A percentile compares a stretch with the other conserved stretches of the same genome.
Conservation (phyloP, 148 eudicot genomes). For the Salicornia ramosissima region DNA sequence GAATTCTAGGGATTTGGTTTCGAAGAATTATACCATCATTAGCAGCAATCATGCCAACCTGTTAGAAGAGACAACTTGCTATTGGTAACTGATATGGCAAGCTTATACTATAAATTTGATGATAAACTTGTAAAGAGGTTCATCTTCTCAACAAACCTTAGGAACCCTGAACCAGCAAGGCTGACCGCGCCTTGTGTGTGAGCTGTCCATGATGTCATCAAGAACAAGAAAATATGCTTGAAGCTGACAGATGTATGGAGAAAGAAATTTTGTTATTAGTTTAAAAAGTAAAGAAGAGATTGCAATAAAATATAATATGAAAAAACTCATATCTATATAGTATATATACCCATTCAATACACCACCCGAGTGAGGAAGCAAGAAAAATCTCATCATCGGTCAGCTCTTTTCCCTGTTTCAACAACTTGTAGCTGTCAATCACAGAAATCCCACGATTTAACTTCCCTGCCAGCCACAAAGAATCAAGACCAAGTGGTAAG, state of each 20-base stretch:
- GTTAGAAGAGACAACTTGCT: neutral
- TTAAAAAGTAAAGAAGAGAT: neutral
- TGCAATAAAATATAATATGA: neutral
- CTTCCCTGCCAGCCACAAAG: slow-evolving; percentile 58
- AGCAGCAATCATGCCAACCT: slow-evolving; percentile 95
- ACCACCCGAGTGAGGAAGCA: slow-evolving; percentile 92
- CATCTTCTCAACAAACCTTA: slow-evolving; percentile 36
- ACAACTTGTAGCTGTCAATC: slow-evolving; percentile 78
- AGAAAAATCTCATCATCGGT: slow-evolving; percentile 81
- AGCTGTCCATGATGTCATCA: slow-evolving; percentile 85
- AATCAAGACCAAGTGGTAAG: slow-evolving; percentile 9
- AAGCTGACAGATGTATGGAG: slow-evolving; percentile 48
- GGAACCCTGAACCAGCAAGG: slow-evolving; percentile 87
- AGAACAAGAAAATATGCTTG: slow-evolving; percentile 91
- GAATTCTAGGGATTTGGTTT: slow-evolving; percentile 80
- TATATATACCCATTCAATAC: slow-evolving; percentile 86
- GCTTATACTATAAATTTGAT: neutral
- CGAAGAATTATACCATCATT: slow-evolving; percentile 90
- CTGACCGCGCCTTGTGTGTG: slow-evolving; percentile 86
- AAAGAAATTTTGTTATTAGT: neutral
- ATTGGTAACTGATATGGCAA: neutral
- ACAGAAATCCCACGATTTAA: slow-evolving; percentile 87
- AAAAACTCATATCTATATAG: slow-evolving; percentile 22
- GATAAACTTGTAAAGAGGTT: neutral
- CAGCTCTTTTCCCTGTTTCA: slow-evolving; percentile 63